A percentile compares a stretch with the other conserved stretches of the same genome.
Evolutionary conservation across 2,329 filamentous ascomycete genomes (phyloP).

Genomic region (Penicillium sp.): DNA sequence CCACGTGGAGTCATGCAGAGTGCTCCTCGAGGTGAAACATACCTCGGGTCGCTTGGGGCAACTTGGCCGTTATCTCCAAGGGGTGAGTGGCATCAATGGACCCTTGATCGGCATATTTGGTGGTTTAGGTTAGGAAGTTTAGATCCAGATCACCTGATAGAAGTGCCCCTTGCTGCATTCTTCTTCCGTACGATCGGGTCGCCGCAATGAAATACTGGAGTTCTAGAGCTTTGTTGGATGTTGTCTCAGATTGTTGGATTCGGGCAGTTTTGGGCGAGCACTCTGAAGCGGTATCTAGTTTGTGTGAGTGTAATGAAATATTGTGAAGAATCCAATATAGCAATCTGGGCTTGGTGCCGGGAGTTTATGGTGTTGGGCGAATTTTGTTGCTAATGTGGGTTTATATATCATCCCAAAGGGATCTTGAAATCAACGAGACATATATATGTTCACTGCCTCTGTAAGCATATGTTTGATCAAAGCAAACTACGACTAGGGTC

Average conservation of each 20-base stretch:
- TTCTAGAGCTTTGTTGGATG: not conserved
- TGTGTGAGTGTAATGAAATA: not conserved
- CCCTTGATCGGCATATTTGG: constrained; percentile 11
- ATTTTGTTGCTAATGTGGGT: no score
- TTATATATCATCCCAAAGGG: no score
- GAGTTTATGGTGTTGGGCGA: no score
- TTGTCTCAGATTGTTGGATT: not conserved
- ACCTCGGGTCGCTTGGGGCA: constrained; percentile 14
- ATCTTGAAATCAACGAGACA: no score
- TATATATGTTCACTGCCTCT: no score
- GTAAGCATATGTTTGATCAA: no score
- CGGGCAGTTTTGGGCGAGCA: not conserved
- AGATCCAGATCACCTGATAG: constrained; percentile 7
- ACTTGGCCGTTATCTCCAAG: constrained; percentile 12
- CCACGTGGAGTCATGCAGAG: constrained; percentile 19
- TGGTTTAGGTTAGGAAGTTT: not conserved
- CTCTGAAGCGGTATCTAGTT: not conserved
- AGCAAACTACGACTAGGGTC: no score
- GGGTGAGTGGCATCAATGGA: constrained; percentile 5
- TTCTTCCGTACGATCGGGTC: constrained; percentile 7
- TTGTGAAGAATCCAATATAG: not conserved
- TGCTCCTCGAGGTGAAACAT: constrained; percentile 6
- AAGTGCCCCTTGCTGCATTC: constrained; percentile 19
- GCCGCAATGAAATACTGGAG: not conserved
- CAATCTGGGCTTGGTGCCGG: no score